A percentile compares a stretch with the other conserved stretches of the same genome.
phyloP scores from a whole-genome alignment of 805 yeast species.

The Ogataea allantospora region DNA sequence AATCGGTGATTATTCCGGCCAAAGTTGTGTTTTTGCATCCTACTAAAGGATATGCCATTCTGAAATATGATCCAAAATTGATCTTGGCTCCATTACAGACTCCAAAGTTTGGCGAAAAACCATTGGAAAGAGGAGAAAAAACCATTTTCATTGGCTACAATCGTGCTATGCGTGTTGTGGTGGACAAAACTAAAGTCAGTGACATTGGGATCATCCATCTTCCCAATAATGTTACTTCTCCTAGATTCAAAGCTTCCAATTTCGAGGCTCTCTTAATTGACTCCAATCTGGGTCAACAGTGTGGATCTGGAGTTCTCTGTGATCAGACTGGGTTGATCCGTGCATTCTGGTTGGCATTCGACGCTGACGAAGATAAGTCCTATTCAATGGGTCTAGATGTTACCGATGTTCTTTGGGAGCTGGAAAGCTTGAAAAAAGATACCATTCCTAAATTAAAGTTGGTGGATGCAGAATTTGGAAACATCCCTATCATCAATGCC shows the following conservation, averaged over 20 bases:
- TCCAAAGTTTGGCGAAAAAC: constrained; percentile 55
- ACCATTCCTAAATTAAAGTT: constrained; percentile 57
- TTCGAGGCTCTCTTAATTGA: constrained; percentile 76
- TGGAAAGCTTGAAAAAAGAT: constrained; percentile 52
- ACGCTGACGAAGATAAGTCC: constrained; percentile 68
- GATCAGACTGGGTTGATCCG: constrained; percentile 76
- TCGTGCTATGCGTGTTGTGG: constrained; percentile 61
- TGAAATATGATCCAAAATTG: constrained; percentile 75
- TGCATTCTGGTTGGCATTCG: constrained; percentile 81
- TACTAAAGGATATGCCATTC: constrained; percentile 77
- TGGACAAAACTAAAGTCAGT: constrained; percentile 73
- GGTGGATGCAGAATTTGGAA: constrained; percentile 75
- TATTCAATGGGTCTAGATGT: constrained; percentile 81
- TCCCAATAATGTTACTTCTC: constrained; percentile 64
- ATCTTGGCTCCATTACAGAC: constrained; percentile 70
- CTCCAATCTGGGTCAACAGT: constrained; percentile 66
- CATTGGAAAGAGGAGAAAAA: constrained; percentile 72
- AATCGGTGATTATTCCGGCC: constrained; percentile 77
- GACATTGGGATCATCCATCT: constrained; percentile 73
- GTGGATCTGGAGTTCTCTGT: constrained; percentile 72
- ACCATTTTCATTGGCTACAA: constrained; percentile 81
- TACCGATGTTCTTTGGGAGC: constrained; percentile 57
- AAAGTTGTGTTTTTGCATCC: constrained; percentile 84
- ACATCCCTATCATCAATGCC: constrained; percentile 69
- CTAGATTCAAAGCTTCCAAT: constrained; percentile 84